These are phyloP conservation scores for Metschnikowia vanudenii DNA, from an alignment of 805 yeast species.

Conservation along the genomic window DNA sequence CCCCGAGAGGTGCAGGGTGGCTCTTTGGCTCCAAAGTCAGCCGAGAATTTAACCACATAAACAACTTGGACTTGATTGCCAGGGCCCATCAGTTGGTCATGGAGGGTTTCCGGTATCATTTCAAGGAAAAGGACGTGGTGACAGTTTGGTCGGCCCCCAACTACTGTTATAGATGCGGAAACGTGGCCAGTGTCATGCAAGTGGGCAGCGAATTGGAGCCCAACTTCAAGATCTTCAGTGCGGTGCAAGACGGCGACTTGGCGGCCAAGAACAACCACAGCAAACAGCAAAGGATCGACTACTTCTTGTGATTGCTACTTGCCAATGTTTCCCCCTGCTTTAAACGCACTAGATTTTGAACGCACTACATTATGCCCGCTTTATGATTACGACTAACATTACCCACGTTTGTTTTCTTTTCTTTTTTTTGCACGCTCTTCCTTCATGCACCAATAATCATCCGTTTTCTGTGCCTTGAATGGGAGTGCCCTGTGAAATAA, in stretches of 20 bases:
- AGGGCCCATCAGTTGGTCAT: constrained; percentile 97
- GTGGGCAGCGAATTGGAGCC: constrained; percentile 85
- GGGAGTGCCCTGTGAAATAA: not conserved
- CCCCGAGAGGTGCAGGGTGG: constrained; percentile 99
- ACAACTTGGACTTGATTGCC: constrained; percentile 83
- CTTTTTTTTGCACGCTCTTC: not conserved
- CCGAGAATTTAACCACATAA: constrained; percentile 93
- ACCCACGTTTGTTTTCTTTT: constrained; percentile 2
- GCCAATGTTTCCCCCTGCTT: not conserved
- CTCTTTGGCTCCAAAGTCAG: constrained; percentile 92
- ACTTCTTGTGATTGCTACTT: constrained; percentile 32
- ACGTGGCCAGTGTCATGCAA: constrained; percentile 97
- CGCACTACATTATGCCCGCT: not conserved
- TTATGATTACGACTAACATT: constrained; percentile 4
- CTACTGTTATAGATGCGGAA: constrained; percentile 96
- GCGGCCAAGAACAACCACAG: constrained; percentile 37
- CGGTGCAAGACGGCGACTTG: constrained; percentile 81
- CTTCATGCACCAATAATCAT: not conserved
- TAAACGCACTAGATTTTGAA: not conserved
- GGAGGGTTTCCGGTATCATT: constrained; percentile 97
- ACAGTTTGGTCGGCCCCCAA: constrained; percentile 99
- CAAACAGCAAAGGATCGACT: constrained; percentile 47
- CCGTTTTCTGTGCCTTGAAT: not conserved
- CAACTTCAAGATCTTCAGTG: constrained; percentile 88
- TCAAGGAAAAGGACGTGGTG: constrained; percentile 93